A percentile compares a stretch with the other conserved stretches of the same genome.
These are phyloP conservation scores for Collariella sp. DNA, from an alignment of 495 filamentous ascomycete species.

Conservation along the genomic window DNA sequence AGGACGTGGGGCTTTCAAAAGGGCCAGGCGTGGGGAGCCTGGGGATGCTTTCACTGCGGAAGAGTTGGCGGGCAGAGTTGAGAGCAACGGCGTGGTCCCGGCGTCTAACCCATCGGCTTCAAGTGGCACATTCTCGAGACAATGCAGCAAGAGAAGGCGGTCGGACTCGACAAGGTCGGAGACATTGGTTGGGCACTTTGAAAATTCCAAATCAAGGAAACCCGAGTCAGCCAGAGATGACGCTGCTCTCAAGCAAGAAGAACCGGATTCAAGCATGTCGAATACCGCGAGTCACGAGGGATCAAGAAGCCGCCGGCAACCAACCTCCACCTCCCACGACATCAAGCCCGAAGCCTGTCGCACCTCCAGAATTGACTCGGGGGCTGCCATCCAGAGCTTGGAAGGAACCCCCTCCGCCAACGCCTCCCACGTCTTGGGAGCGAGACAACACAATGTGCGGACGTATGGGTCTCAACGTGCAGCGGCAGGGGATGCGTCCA, in stretches of 20 bases:
- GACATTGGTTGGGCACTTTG: not conserved
- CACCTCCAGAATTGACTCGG: not conserved
- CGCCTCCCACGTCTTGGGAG: not conserved
- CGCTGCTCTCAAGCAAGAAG: not conserved
- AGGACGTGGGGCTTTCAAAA: constrained; percentile 3
- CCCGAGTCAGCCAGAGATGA: not conserved
- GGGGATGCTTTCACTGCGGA: not conserved
- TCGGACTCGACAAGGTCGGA: not conserved
- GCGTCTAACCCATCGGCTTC: not conserved
- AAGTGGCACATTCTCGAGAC: not conserved
- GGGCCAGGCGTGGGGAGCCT: not conserved
- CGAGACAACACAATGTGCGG: not conserved
- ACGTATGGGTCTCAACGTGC: constrained; percentile 9
- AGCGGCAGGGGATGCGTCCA: not conserved
- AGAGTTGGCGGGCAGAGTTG: not conserved
- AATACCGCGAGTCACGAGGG: not conserved
- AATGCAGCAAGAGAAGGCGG: constrained; percentile 4
- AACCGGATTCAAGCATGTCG: not conserved
- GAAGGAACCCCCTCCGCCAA: not conserved
- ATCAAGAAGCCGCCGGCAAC: not conserved
- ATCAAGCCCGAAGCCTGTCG: not conserved
- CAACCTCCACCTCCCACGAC: not conserved
- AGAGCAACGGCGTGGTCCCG: not conserved
- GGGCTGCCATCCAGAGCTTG: not conserved
- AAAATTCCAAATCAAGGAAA: not conserved